A percentile compares a stretch with the other conserved stretches of the same genome.
Evolutionary conservation across 1,139 yeast genomes (phyloP).

Genomic region (Scheffersomyces titani): DNA sequence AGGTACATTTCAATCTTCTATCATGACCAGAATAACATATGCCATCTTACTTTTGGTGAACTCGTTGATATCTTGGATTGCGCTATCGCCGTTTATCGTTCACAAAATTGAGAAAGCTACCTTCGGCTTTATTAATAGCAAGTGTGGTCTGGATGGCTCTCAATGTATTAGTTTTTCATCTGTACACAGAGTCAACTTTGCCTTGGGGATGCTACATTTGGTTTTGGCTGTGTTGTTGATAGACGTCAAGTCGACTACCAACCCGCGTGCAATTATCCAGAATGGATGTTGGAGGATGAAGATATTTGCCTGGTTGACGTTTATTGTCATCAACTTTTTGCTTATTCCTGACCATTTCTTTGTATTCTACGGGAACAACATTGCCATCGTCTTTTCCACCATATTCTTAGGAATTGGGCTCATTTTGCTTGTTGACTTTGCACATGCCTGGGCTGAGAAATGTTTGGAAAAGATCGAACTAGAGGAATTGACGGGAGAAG

Average conservation of each 20-base stretch:
- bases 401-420: conserved; percentile 87
- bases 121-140: conserved; percentile 63
- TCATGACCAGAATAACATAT: conserved; percentile 72
- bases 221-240: conserved; percentile 65
- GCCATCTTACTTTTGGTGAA: conserved; percentile 77
- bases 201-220: conserved; percentile 80
- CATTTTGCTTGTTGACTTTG: conserved; percentile 89
- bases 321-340: conserved; percentile 65
- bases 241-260: conserved; percentile 75
- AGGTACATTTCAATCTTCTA: conserved; percentile 65
- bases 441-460: conserved; percentile 98
- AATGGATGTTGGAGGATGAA: conserved; percentile 91
- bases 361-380: conserved; percentile 86
- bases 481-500: conserved; percentile 69
- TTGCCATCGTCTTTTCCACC: conserved; percentile 83
- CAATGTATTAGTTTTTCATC: conserved; percentile 93
- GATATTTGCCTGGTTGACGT: conserved; percentile 57
- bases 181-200: conserved; percentile 87
- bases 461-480: conserved; percentile 88
- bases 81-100: conserved; percentile 79
- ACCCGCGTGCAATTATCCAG: conserved; percentile 81
- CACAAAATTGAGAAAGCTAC: conserved; percentile 74
- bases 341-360: conserved; percentile 83
- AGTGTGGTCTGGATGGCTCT: conserved; percentile 71
- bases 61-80: conserved; percentile 87